These are phyloP conservation scores for Remersonia thermophila DNA, from an alignment of 2,329 filamentous ascomycete species.

Conservation along the genomic window DNA sequence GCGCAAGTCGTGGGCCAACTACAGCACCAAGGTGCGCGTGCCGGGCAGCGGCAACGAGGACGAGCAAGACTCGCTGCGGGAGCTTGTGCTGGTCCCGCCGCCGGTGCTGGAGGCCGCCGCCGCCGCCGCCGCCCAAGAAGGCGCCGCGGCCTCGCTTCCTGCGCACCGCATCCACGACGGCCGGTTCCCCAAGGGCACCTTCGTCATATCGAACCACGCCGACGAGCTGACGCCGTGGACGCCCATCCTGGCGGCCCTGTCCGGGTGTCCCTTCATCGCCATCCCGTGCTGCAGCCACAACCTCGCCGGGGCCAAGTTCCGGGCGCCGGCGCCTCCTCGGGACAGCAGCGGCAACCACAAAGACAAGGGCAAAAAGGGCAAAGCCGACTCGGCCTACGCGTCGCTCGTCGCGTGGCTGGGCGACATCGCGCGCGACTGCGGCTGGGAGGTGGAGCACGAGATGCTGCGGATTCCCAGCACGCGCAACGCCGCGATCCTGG, in stretches of 20 bases:
- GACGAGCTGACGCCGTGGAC: slow-evolving; percentile 97
- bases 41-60: slow-evolving; percentile 2
- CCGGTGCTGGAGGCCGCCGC: slow-evolving; percentile 17
- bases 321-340: slow-evolving; percentile 44
- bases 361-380: slow-evolving; percentile 29
- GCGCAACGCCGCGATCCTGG: slow-evolving; percentile 70
- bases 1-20: slow-evolving; percentile 74
- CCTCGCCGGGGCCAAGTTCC: slow-evolving; percentile 61
- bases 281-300: slow-evolving; percentile 94
- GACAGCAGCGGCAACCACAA: too few relatives aligned
- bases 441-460: slow-evolving; percentile 68
- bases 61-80: slow-evolving; percentile 26
- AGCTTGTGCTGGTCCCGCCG: slow-evolving; percentile 37
- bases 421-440: slow-evolving; percentile 56
- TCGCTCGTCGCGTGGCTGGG: slow-evolving; percentile 71
- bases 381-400: slow-evolving; percentile 60
- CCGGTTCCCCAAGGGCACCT: slow-evolving; percentile 59
- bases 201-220: slow-evolving; percentile 94
- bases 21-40: slow-evolving; percentile 30
- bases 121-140: too few relatives aligned
- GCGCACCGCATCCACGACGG: slow-evolving; percentile 40
- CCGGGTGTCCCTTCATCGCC: slow-evolving; percentile 69
- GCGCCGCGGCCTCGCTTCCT: too few relatives aligned
- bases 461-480: slow-evolving; percentile 87
- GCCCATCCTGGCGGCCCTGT: slow-evolving; percentile 68